Evolutionary conservation across 2,329 filamentous ascomycete species (phyloP).

Genomic region (Paecilomyces niveus): DNA sequence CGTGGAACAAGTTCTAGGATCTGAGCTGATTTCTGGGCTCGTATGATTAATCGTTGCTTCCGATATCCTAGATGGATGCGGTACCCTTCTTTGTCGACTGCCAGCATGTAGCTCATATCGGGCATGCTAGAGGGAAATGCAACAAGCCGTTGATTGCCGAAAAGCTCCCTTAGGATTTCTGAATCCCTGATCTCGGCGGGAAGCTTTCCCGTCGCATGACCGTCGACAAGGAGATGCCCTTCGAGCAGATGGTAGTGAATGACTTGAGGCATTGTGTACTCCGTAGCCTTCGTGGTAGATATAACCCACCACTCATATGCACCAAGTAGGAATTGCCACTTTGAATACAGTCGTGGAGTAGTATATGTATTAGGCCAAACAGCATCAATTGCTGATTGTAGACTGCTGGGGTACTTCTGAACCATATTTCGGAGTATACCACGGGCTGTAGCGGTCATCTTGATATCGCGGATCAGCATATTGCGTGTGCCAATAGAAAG

Average conservation of each 20-base stretch:
- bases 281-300: slow-evolving; percentile 18
- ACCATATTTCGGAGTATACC: slow-evolving; percentile 30
- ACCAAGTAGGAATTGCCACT: slow-evolving; percentile 15
- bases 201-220: slow-evolving; percentile 45
- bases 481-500: slow-evolving; percentile 29
- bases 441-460: slow-evolving; percentile 35
- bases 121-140: slow-evolving; percentile 45
- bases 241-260: slow-evolving; percentile 41
- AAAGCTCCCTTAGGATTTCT: slow-evolving; percentile 42
- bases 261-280: slow-evolving; percentile 22
- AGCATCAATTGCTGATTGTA: slow-evolving; percentile 30
- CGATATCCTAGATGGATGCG: slow-evolving; percentile 51
- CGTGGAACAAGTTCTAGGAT: slow-evolving; percentile 30
- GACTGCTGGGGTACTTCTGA: slow-evolving; percentile 11
- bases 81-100: slow-evolving; percentile 29
- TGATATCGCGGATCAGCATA: slow-evolving; percentile 42
- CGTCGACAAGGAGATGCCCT: slow-evolving; percentile 45
- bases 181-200: slow-evolving; percentile 45
- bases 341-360: slow-evolving; percentile 9
- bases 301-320: slow-evolving; percentile 26
- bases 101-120: slow-evolving; percentile 49
- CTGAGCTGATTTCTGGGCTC: slow-evolving; percentile 36
- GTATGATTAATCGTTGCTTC: slow-evolving; percentile 35
- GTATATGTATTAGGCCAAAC: slow-evolving; percentile 37
- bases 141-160: slow-evolving; percentile 46